These are phyloP conservation scores for Fusarium subglutinans DNA, from an alignment of 2,329 filamentous ascomycete species.

Conservation along the genomic window DNA sequence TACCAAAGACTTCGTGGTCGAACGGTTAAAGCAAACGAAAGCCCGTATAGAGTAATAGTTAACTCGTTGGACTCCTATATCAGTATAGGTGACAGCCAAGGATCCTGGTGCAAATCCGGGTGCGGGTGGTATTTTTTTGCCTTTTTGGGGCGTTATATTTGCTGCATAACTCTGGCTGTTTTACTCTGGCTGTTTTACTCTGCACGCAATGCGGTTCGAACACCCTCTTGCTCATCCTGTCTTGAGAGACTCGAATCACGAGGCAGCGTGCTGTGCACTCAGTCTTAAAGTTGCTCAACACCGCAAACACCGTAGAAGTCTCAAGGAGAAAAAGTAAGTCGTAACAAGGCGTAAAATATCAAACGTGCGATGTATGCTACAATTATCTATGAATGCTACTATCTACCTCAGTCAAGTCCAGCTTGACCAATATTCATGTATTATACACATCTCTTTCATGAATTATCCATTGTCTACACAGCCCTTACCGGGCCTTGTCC, in stretches of 20 bases:
- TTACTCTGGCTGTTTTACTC: neutral
- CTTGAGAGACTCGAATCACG: neutral
- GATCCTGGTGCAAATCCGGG: slow-evolving; percentile 51
- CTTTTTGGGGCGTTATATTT: neutral
- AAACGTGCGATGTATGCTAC: neutral
- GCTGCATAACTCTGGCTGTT: neutral
- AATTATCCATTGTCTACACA: neutral
- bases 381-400: neutral
- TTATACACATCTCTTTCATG: neutral
- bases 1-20: slow-evolving; percentile 24
- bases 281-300: neutral
- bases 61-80: slow-evolving; percentile 50
- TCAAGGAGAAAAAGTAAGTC: neutral
- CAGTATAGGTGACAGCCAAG: slow-evolving; percentile 46
- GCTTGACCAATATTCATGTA: slow-evolving; percentile 12
- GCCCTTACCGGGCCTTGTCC: slow-evolving; percentile 26
- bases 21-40: slow-evolving; percentile 33
- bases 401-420: slow-evolving; percentile 23
- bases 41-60: slow-evolving; percentile 50
- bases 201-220: neutral
- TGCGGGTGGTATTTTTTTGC: slow-evolving; percentile 42
- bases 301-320: neutral
- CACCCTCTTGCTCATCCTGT: neutral
- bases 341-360: neutral
- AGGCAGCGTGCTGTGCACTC: neutral